Percentiles rank a stretch among this genome's conserved stretches.
Evolutionary conservation across 805 yeast genomes (phyloP).

Genomic region (Nakazawaea siamensis): DNA sequence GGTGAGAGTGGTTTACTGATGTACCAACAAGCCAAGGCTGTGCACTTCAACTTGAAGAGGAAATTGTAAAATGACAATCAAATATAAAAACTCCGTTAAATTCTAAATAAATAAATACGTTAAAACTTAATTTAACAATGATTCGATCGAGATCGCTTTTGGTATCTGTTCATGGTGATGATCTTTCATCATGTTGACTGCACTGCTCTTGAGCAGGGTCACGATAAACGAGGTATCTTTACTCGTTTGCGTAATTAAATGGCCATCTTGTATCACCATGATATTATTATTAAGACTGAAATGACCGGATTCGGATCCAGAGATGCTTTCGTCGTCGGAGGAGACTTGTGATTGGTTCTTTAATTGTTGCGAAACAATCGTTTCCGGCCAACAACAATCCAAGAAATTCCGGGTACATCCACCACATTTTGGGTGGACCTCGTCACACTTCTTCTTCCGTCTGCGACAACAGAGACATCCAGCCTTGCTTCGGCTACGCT

Average conservation of each 20-base stretch:
- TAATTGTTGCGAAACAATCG: neutral
- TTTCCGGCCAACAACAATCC: constrained; percentile 10
- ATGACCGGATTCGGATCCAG: too few relatives aligned
- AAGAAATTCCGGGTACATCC: constrained; percentile 12
- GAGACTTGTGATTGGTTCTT: too few relatives aligned
- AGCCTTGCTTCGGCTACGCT: constrained; percentile 10
- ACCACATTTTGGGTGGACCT: constrained; percentile 12
- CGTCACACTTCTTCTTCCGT: constrained; percentile 13
- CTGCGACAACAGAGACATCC: constrained; percentile 10
- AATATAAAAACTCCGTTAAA: neutral
- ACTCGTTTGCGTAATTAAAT: constrained; percentile 7
- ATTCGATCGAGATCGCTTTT: constrained; percentile 6
- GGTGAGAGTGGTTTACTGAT: constrained; percentile 46
- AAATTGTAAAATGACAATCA: constrained; percentile 8
- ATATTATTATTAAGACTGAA: constrained; percentile 7
- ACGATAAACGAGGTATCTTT: too few relatives aligned
- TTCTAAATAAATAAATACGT: too few relatives aligned
- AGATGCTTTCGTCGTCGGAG: too few relatives aligned
- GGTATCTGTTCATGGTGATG: constrained; percentile 1
- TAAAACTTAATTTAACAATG: constrained; percentile 6
- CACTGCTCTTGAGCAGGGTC: too few relatives aligned
- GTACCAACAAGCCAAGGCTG: constrained; percentile 60
- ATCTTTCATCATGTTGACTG: constrained; percentile 6
- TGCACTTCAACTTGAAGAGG: constrained; percentile 57
- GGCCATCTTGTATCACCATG: constrained; percentile 9